Base-by-base conservation (phyloP, 345 rosid genomes). In the Balakata baccata region DNA sequence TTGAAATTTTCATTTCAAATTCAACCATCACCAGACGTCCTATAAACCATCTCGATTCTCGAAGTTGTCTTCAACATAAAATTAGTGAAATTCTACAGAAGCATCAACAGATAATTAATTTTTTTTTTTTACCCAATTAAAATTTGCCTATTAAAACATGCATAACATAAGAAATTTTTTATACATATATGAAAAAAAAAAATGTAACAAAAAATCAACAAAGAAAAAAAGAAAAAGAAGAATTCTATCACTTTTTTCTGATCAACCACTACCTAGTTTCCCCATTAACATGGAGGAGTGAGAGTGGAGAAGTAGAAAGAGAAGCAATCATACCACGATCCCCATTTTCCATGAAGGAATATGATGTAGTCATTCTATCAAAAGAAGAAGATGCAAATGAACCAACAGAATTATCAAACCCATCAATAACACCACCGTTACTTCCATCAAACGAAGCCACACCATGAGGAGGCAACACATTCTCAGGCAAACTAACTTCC, bases 351-450 rank as follows among this genome's bases (percentile, higher is more conserved):
- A 41, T 17, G 6, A 73, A 80, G 0, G 84, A 75, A 37, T 16
- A 14, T 0, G 41, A 20, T 5, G 81, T 47, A 37, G 73, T 78
- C 81, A 67, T 77, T 25, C 76, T 76, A 54, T 79, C 84, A 59
- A 80, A 84, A 0, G 83, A 75, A 12, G 92, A 78, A 11, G 87
- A 82, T 6, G 82, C 81, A 38, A 67, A 79, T 0, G 88, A 75
- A 22, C 75, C 54, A 9, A 63, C 13, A 59, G 63, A 79, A 12
- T 78, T 81, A 71, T 85, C 85, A 47, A 88, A 83, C 2, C 82
- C 83, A 17, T 82, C 83, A 0, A 11, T 22, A 0, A 1, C 39
- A 45, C 72, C 78, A 53, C 63, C 17, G 50, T 37, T 11, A 7
- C 61, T 49, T 9, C 18, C 75, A 25, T 52, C 59, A 63, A 4